Evolutionary conservation across 1,139 yeast genomes (phyloP).

Genomic region (Kodamaea plutei): DNA sequence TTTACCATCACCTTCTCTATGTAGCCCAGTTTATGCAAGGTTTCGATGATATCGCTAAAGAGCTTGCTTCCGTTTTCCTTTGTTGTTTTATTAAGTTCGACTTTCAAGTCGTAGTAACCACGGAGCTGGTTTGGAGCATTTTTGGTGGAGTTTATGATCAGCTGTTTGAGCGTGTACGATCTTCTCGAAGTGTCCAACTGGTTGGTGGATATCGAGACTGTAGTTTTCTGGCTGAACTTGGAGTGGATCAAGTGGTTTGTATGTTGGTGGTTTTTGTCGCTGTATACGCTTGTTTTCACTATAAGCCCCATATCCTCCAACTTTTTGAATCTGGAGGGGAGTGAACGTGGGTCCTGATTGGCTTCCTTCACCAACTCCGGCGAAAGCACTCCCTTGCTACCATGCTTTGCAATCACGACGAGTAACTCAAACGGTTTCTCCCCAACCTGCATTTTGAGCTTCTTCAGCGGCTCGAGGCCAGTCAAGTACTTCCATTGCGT

Average conservation of each 20-base stretch:
- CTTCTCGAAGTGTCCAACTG: slow-evolving; percentile 29
- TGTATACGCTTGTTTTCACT: slow-evolving; percentile 34
- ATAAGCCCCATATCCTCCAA: slow-evolving; percentile 49
- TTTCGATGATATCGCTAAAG: slow-evolving; percentile 49
- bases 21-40: slow-evolving; percentile 49
- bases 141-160: slow-evolving; percentile 53
- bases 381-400: slow-evolving; percentile 54
- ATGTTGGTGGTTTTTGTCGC: slow-evolving; percentile 41
- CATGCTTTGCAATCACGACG: slow-evolving; percentile 51
- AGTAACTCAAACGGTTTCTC: slow-evolving; percentile 41
- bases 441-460: slow-evolving; percentile 31
- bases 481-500: slow-evolving; percentile 42
- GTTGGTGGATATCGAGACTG: slow-evolving; percentile 5
- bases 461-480: slow-evolving; percentile 33
- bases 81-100: slow-evolving; percentile 55
- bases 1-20: slow-evolving; percentile 57
- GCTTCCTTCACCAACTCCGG: slow-evolving; percentile 52
- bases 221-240: slow-evolving; percentile 25
- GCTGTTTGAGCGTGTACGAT: slow-evolving; percentile 25
- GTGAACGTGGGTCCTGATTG: slow-evolving; percentile 68
- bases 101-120: slow-evolving; percentile 59
- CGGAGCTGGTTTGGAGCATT: slow-evolving; percentile 67
- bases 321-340: slow-evolving; percentile 57
- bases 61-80: slow-evolving; percentile 41
- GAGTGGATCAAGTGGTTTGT: slow-evolving; percentile 47